Conservation (phyloP, 169 alveolate species). For the Cryptosporidium xiaoi region DNA sequence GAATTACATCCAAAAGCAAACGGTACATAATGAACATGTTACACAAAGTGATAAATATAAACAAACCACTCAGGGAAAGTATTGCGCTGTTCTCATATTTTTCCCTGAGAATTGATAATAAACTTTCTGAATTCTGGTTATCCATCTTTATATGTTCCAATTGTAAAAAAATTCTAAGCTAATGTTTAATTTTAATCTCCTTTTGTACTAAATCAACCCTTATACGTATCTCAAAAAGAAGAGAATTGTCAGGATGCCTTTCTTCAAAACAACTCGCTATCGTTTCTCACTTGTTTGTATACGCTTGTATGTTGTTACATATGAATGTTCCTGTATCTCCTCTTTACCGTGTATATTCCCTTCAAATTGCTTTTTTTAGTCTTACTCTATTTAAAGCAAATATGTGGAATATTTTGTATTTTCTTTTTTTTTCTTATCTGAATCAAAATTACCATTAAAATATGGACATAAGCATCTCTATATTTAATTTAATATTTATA, state of each 20-base stretch:
- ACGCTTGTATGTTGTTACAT: too few relatives aligned
- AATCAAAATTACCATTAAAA: slow-evolving; percentile 25
- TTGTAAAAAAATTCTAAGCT: neutral
- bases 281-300: too few relatives aligned
- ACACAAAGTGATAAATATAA: slow-evolving; percentile 87
- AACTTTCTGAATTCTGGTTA: slow-evolving; percentile 41
- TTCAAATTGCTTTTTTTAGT: too few relatives aligned
- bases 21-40: slow-evolving; percentile 92
- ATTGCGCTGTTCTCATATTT: slow-evolving; percentile 72
- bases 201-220: neutral
- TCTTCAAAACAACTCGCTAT: neutral
- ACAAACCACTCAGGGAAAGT: slow-evolving; percentile 76
- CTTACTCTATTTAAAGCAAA: too few relatives aligned
- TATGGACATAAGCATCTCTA: slow-evolving; percentile 70
- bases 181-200: neutral
- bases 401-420: neutral
- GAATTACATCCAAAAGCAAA: slow-evolving; percentile 88
- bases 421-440: slow-evolving; percentile 13
- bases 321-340: too few relatives aligned
- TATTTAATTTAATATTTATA: slow-evolving; percentile 12
- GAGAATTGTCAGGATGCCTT: too few relatives aligned
- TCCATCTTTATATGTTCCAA: slow-evolving; percentile 5
- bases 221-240: slow-evolving; percentile 9
- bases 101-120: slow-evolving; percentile 45
- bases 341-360: too few relatives aligned